A percentile compares a stretch with the other conserved stretches of the same genome.
These are phyloP conservation scores for Pseudogymnoascus pannorum DNA, from an alignment of 2,329 filamentous ascomycete species.

Conservation along the genomic window DNA sequence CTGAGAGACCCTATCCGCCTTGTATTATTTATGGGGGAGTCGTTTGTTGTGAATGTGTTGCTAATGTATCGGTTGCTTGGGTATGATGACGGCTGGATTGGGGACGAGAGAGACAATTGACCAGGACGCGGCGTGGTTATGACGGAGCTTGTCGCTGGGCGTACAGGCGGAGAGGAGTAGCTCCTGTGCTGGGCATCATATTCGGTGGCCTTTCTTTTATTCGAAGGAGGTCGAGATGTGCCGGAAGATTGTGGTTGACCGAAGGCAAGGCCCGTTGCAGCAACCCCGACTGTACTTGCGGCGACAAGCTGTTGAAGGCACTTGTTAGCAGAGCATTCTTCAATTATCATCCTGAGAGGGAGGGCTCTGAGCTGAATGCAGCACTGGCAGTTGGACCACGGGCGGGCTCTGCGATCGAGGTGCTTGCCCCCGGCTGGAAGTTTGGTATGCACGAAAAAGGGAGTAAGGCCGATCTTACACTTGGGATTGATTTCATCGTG, in stretches of 20 bases:
- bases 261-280: conserved; percentile 27
- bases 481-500: conserved; percentile 16
- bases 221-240: conserved; percentile 23
- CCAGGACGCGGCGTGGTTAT: conserved; percentile 18
- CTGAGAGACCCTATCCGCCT: conserved; percentile 21
- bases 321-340: neutral
- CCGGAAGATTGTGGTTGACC: conserved; percentile 24
- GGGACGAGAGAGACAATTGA: conserved; percentile 6
- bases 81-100: conserved; percentile 11
- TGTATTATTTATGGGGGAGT: conserved; percentile 19
- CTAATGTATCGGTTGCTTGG: conserved; percentile 15
- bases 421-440: neutral
- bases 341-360: neutral
- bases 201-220: conserved; percentile 24
- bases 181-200: conserved; percentile 19
- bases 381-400: neutral
- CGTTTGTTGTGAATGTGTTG: conserved; percentile 16
- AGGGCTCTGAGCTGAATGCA: neutral
- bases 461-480: conserved; percentile 12
- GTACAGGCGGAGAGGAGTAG: conserved; percentile 20
- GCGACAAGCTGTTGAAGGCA: conserved; percentile 27
- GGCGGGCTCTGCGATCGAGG: conserved; percentile 1
- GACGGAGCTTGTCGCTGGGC: conserved; percentile 26
- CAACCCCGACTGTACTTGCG: conserved; percentile 30
- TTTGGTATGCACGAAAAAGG: neutral